Conservation (phyloP, 257 asterid genomes). For the Lithospermum erythrorhizon region DNA sequence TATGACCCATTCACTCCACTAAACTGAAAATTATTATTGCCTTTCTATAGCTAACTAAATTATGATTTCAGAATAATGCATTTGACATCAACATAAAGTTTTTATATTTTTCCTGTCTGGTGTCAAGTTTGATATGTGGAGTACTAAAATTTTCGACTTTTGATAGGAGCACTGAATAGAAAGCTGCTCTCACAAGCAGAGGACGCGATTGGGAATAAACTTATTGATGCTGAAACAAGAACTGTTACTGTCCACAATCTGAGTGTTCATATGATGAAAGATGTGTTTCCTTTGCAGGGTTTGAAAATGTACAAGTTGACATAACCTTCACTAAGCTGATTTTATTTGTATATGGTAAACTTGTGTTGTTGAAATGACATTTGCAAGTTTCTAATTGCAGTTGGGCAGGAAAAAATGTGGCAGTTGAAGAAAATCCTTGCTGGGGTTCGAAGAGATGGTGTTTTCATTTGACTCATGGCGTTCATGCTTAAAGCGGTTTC, state of each 20-base stretch:
- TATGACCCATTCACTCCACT: too few species aligned
- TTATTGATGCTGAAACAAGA: slow-evolving; percentile 61
- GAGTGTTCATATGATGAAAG: slow-evolving; percentile 16
- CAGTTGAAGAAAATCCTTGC: slow-evolving; percentile 58
- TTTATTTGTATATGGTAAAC: background rate
- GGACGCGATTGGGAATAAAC: slow-evolving; percentile 51
- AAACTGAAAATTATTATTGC: too few species aligned
- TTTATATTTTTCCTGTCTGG: background rate
- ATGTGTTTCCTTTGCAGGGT: slow-evolving; percentile 5
- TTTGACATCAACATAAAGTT: background rate
- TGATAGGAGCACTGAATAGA: slow-evolving; percentile 45
- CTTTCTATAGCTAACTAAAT: background rate
- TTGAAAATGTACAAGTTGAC: background rate
- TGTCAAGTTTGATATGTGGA: background rate
- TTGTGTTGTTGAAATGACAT: background rate
- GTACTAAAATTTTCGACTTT: slow-evolving; percentile 14
- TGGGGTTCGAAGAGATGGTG: slow-evolving; percentile 38
- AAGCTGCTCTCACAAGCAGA: slow-evolving; percentile 50
- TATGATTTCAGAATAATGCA: background rate
- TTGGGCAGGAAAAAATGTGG: slow-evolving; percentile 56
- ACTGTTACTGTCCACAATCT: slow-evolving; percentile 53
- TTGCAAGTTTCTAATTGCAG: slow-evolving; percentile 24
- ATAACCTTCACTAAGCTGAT: background rate
- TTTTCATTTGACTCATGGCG: slow-evolving; percentile 23
- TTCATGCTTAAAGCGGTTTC: too few species aligned